Evolutionary conservation across 1,284 basidiomycete species (phyloP).

Genomic region (Pseudozyma pruni): DNA sequence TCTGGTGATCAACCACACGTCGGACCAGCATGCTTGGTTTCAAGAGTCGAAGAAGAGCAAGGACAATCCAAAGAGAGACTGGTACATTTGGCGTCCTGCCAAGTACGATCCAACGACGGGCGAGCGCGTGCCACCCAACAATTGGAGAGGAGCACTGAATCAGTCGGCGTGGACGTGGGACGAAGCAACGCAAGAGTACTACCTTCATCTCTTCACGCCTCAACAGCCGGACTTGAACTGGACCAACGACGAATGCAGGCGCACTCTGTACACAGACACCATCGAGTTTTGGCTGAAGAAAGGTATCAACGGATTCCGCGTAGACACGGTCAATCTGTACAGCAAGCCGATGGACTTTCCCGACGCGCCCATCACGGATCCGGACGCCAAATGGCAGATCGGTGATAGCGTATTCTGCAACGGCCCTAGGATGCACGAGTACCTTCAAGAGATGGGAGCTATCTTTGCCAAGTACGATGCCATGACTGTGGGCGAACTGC

Average conservation of each 20-base stretch:
- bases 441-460: conserved; percentile 75
- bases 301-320: conserved; percentile 77
- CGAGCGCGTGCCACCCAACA: conserved; percentile 72
- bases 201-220: conserved; percentile 77
- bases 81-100: conserved; percentile 80
- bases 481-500: conserved; percentile 77
- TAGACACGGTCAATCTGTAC: conserved; percentile 59
- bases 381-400: conserved; percentile 73
- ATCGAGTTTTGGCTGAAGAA: conserved; percentile 81
- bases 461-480: conserved; percentile 67
- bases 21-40: conserved; percentile 77
- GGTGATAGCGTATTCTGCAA: conserved; percentile 69
- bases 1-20: conserved; percentile 81
- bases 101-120: conserved; percentile 71
- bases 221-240: conserved; percentile 84
- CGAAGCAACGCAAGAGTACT: conserved; percentile 77
- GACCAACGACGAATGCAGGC: conserved; percentile 74
- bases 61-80: conserved; percentile 75
- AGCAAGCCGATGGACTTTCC: conserved; percentile 60
- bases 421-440: conserved; percentile 73
- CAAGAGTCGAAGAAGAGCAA: conserved; percentile 74
- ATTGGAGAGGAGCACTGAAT: conserved; percentile 79
- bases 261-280: conserved; percentile 72
- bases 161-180: conserved; percentile 82
- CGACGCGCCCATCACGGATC: conserved; percentile 69